Conservation (phyloP, 345 rosid species). For the Eucalyptus tenuipes region DNA sequence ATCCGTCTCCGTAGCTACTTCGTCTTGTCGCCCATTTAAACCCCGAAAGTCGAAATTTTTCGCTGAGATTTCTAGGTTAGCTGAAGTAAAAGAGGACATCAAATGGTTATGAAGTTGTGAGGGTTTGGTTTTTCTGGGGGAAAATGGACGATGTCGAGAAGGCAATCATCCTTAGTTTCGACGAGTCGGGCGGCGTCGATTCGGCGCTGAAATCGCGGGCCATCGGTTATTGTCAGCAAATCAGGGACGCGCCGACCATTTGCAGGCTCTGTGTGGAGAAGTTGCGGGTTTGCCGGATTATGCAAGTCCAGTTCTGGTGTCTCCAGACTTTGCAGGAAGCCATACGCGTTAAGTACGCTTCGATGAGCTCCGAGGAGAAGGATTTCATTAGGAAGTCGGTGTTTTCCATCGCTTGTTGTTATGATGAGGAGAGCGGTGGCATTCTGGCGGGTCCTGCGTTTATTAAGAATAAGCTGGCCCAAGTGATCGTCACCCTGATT, state of each 20-base stretch:
- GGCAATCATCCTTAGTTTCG: constrained; percentile 75
- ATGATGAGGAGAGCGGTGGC: constrained; percentile 33
- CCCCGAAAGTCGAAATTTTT: background rate
- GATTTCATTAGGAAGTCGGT: constrained; percentile 41
- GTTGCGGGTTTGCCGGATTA: constrained; percentile 42
- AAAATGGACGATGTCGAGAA: constrained; percentile 78
- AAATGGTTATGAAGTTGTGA: background rate
- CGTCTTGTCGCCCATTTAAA: background rate
- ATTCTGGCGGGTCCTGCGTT: constrained; percentile 61
- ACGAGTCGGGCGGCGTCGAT: constrained; percentile 57
- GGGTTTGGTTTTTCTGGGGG: background rate
- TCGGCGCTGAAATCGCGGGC: constrained; percentile 50
- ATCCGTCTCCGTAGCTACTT: background rate
- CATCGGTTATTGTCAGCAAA: constrained; percentile 38
- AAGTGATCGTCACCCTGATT: constrained; percentile 76
- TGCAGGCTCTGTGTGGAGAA: constrained; percentile 65
- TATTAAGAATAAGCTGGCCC: constrained; percentile 91
- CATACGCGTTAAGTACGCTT: constrained; percentile 35
- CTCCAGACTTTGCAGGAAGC: constrained; percentile 80
- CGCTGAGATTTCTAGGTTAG: background rate
- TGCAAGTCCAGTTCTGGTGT: constrained; percentile 94
- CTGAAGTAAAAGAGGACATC: background rate
- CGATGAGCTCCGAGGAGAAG: constrained; percentile 55
- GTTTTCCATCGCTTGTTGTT: constrained; percentile 69
- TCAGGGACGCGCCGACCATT: constrained; percentile 41